These are phyloP conservation scores for Candida nanaspora DNA, from an alignment of 805 yeast genomes.

Conservation along the genomic window DNA sequence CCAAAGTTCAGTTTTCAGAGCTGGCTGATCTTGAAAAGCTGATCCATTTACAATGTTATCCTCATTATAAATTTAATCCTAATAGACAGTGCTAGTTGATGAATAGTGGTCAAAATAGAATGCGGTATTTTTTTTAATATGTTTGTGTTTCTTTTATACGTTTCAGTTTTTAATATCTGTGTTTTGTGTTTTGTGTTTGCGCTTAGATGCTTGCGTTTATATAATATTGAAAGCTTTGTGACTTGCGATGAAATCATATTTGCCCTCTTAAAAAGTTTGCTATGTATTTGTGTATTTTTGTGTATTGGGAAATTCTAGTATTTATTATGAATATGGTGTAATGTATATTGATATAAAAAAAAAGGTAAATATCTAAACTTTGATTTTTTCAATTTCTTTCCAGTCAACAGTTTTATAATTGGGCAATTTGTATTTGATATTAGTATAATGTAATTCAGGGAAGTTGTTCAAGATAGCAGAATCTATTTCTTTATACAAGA, in stretches of 20 bases:
- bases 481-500: constrained; percentile 28
- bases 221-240: too few relatives aligned
- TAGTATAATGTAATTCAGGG: constrained; percentile 25
- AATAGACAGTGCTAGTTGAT: constrained; percentile 19
- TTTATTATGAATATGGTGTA: too few relatives aligned
- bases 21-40: constrained; percentile 34
- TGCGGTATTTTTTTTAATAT: not conserved
- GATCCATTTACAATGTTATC: constrained; percentile 33
- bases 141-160: too few relatives aligned
- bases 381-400: not conserved
- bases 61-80: constrained; percentile 38
- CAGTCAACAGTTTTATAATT: constrained; percentile 12
- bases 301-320: too few relatives aligned
- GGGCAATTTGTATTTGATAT: constrained; percentile 14
- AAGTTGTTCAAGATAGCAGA: constrained; percentile 22
- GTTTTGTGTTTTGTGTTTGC: too few relatives aligned
- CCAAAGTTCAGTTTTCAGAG: constrained; percentile 30
- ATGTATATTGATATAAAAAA: too few relatives aligned
- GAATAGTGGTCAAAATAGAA: not conserved
- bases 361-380: too few relatives aligned
- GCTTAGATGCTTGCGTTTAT: too few relatives aligned
- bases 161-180: too few relatives aligned
- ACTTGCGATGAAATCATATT: too few relatives aligned
- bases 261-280: too few relatives aligned
- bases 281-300: too few relatives aligned